Base-by-base conservation (phyloP, 73 alveolate species). In the Paramecium primaurelia region DNA sequence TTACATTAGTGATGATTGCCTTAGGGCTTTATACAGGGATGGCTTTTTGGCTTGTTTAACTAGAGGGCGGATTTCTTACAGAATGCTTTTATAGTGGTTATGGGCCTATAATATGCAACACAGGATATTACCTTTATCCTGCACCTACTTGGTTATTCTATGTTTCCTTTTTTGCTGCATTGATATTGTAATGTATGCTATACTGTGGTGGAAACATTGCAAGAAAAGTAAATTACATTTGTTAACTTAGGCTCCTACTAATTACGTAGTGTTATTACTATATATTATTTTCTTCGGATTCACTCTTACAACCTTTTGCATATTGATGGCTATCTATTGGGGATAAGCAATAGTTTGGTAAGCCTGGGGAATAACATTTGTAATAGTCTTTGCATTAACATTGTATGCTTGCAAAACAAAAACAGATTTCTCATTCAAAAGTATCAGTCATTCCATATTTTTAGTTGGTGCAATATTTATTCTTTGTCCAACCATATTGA, bases 351-450 rank as follows among this genome's bases (percentile, higher is more conserved):
- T 75, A 6, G 60, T 75, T 38, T 75, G 88, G 88, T 36, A 75
- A n/a, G 88, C 88, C 2, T 75, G 88, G 88, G 88, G 68, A 75
- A 75, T 75, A 6, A 75, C 88, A 12, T 36, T 75, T 75, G 9
- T 12, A 11, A 38, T 75, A 12, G 68, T 75, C 6, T 75, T 75
- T 18, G 30, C 38, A 34, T 25, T 34, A 4, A 37, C 88, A n/a
- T 22, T 38, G 8, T 75, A 37, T 75, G 88, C 68, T 2, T 38
- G 58, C 22, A 75, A 38, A 26, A 38, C 69, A 3, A 75, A 9
- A 75, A 36, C 68, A 12, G 68, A 75, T 38, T 75, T 34, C 3
- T 36, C 68, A 5, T 38, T 16, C 25, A 36, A 75, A 75, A 42
- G 88, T 75, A 75, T 42, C 12, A 6, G 4, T 38, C 2, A 4